phyloP scores from a whole-genome alignment of 768 basidiomycete genomes.

The Auriculariales sp. region DNA sequence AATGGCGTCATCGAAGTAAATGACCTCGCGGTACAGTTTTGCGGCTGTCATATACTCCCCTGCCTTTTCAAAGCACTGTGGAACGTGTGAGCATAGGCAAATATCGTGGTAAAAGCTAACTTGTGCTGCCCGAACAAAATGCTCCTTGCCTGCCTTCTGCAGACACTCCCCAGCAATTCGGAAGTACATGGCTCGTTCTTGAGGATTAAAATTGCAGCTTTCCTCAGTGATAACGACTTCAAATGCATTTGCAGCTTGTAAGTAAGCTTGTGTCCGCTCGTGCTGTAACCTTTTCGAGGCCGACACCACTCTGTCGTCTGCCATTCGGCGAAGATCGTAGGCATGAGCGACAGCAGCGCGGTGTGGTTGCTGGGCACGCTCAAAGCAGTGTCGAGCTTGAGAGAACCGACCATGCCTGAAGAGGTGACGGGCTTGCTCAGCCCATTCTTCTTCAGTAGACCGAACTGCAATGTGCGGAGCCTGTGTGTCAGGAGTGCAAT shows the following conservation, averaged over 20 bases:
- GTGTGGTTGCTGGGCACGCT: slow-evolving; percentile 27
- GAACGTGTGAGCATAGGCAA: too few relatives aligned
- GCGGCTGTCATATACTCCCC: too few relatives aligned
- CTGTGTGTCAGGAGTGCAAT: slow-evolving; percentile 31
- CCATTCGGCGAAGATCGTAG: slow-evolving; percentile 38
- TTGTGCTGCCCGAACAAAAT: slow-evolving; percentile 28
- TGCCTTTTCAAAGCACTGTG: slow-evolving; percentile 3
- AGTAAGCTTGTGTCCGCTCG: slow-evolving; percentile 21
- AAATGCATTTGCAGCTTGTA: slow-evolving; percentile 36
- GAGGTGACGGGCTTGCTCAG: slow-evolving; percentile 21
- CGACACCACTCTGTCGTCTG: slow-evolving; percentile 20
- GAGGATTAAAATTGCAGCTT: slow-evolving; percentile 15
- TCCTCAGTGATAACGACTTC: slow-evolving; percentile 19
- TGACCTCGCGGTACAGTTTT: slow-evolving; percentile 32
- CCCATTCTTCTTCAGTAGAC: slow-evolving; percentile 37
- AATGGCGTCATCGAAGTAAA: slow-evolving; percentile 39
- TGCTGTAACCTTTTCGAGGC: slow-evolving; percentile 12
- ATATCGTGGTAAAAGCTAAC: slow-evolving; percentile 18
- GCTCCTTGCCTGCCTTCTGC: slow-evolving; percentile 17
- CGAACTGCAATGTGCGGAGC: slow-evolving; percentile 39
- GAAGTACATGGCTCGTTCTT: slow-evolving; percentile 19
- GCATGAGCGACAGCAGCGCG: slow-evolving; percentile 35
- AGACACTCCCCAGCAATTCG: slow-evolving; percentile 33
- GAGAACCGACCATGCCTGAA: slow-evolving; percentile 30
- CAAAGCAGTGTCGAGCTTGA: slow-evolving; percentile 41